These are phyloP conservation scores for Acidiella bohemica DNA, from an alignment of 495 filamentous ascomycete species.

Conservation along the genomic window DNA sequence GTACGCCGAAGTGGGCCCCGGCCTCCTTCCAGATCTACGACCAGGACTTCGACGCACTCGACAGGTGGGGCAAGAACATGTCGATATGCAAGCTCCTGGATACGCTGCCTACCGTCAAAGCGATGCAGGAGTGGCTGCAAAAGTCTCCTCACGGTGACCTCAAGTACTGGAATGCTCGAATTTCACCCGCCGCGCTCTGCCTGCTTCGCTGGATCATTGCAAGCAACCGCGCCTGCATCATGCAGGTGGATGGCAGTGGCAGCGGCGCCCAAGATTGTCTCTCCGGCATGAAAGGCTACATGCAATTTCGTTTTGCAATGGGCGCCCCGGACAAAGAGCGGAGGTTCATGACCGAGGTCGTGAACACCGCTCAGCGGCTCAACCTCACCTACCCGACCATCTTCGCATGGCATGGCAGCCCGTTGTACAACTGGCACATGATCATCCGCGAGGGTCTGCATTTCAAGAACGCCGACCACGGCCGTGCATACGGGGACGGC, in stretches of 20 bases:
- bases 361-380: conserved; percentile 31
- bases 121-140: conserved; percentile 49
- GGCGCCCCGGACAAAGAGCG: conserved; percentile 84
- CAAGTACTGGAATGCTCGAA: conserved; percentile 44
- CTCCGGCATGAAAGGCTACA: conserved; percentile 49
- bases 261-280: conserved; percentile 38
- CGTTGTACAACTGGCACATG: conserved; percentile 70
- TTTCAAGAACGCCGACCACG: conserved; percentile 46
- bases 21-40: conserved; percentile 36
- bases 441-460: conserved; percentile 76
- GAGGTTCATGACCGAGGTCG: conserved; percentile 56
- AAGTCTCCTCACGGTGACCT: conserved; percentile 34
- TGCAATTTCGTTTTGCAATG: conserved; percentile 80
- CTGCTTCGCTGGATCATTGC: conserved; percentile 82
- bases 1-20: conserved; percentile 14
- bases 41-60: conserved; percentile 43
- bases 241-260: conserved; percentile 44
- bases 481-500: conserved; percentile 64
- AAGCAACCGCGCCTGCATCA: conserved; percentile 77
- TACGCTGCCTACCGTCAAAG: conserved; percentile 50
- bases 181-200: conserved; percentile 53
- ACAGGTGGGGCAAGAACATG: conserved; percentile 33
- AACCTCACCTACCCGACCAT: conserved; percentile 47
- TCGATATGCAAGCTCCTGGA: conserved; percentile 49
- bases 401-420: conserved; percentile 78